Evolutionary conservation across 169 alveolate species (phyloP), one percentile per base, ranked within the genome.

Genomic region (Eimeria necatrix): DNA sequence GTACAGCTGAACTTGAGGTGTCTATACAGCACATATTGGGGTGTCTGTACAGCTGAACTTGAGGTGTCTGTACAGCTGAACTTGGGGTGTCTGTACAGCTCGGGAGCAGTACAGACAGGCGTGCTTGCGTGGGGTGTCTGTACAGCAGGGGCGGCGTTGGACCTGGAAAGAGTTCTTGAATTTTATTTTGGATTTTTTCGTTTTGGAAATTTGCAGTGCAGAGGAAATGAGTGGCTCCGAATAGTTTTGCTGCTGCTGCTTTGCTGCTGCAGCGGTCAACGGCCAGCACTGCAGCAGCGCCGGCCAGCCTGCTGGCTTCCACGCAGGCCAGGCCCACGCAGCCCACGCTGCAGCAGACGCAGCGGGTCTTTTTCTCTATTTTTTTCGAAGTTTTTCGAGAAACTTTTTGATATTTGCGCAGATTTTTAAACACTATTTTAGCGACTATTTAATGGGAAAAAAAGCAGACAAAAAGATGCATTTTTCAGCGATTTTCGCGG

Each of bases 281-380:
- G 51, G 97, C 98, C 70, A 96, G 76, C 22, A 97, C 96, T 16
- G 70, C 94, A 14, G 95, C 24, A 22, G 98, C 98, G 46, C 97
- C 97, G 52, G 83, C 85, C 20, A 59, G 81, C 10, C 94, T 95
- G 41, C 98, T 96, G 68, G 97, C 99, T 96, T 97, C 95, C 16
- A 98, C 89, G 24, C 97, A 98, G 20, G 98, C 95, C 24, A 98
- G 95, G 20, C 99, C 99, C 20, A 98, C 99, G 56, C 98, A 98
- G 46, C 99, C 99, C 20, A 97, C 46, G 70, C 95, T 91, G 81
- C 14, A 24, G 84, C 18, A 26, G 4, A 52, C 52, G 86, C 60
- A 76, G 41, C 18, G 14, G 60, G 46, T 12, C n/a, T n/a, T n/a
- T n/a, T 16, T 16, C 68, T 56, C n/a, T 16, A 56, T 56, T 56